These are phyloP conservation scores for Microbotryum lychnidis-dioicae DNA, from an alignment of 1,284 basidiomycete species.

Conservation along the genomic window DNA sequence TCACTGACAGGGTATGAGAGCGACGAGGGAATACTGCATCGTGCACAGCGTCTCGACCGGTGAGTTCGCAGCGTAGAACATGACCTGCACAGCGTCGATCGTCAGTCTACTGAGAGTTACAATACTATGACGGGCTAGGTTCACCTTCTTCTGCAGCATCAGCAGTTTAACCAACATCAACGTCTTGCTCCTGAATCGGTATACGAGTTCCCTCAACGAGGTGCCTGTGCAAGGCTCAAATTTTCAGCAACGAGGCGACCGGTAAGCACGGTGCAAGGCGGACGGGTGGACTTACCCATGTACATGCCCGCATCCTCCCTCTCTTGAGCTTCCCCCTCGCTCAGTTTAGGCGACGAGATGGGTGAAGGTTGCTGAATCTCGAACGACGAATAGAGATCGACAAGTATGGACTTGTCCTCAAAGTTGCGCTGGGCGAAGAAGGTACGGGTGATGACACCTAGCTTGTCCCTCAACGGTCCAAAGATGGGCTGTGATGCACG, in stretches of 20 bases:
- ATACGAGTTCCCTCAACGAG: constrained; percentile 82
- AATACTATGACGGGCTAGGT: constrained; percentile 8
- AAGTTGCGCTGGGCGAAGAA: constrained; percentile 88
- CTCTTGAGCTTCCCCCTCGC: constrained; percentile 33
- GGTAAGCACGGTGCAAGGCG: not conserved
- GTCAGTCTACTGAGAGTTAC: not conserved
- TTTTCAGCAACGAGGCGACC: not conserved
- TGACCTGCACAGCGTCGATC: constrained; percentile 53
- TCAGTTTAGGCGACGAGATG: not conserved
- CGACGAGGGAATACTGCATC: constrained; percentile 84
- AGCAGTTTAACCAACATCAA: constrained; percentile 90
- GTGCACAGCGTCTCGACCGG: constrained; percentile 94
- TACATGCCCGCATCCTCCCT: constrained; percentile 43
- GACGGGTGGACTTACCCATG: constrained; percentile 56
- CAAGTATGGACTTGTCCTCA: constrained; percentile 67
- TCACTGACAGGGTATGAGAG: constrained; percentile 35
- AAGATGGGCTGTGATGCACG: constrained; percentile 28
- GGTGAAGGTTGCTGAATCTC: not conserved
- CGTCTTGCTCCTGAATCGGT: constrained; percentile 86
- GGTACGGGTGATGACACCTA: constrained; percentile 90
- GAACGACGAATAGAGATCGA: constrained; percentile 63
- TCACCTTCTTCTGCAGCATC: constrained; percentile 76
- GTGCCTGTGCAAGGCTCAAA: constrained; percentile 51
- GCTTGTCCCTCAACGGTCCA: constrained; percentile 57
- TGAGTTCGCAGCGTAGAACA: constrained; percentile 77